Percentiles rank a stretch among this genome's conserved stretches.
These are phyloP conservation scores for Pistacia vera DNA, from an alignment of 345 rosid species.

Conservation along the genomic window DNA sequence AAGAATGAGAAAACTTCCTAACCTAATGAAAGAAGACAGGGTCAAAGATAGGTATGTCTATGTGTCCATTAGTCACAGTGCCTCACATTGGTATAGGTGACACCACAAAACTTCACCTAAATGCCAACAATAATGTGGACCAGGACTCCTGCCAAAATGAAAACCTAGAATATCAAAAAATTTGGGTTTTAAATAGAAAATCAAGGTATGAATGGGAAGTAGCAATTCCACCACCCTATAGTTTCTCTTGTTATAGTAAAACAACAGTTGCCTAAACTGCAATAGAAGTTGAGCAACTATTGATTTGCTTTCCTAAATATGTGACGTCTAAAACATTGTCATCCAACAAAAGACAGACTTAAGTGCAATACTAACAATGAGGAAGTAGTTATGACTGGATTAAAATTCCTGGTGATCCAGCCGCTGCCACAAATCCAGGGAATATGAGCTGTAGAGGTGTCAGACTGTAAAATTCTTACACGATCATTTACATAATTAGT, in stretches of 20 bases:
- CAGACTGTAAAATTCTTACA: neutral
- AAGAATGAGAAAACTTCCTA: neutral
- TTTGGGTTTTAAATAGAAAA: neutral
- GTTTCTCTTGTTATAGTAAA: neutral
- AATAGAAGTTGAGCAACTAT: neutral
- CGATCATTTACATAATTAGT: neutral
- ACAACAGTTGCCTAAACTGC: neutral
- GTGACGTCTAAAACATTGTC: neutral
- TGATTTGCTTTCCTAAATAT: neutral
- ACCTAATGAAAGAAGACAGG: neutral
- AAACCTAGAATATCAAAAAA: neutral
- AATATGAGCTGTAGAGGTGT: neutral
- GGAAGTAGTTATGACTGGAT: neutral
- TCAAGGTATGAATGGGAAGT: neutral
- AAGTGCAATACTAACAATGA: neutral
- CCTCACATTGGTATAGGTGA: neutral
- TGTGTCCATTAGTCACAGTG: neutral
- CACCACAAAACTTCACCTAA: neutral
- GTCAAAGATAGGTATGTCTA: neutral
- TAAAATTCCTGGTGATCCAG: neutral
- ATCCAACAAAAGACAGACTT: neutral
- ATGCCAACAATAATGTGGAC: neutral
- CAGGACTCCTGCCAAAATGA: slow-evolving; percentile 1
- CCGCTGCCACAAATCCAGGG: neutral
- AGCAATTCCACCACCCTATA: neutral